A percentile compares a stretch with the other conserved stretches of the same genome.
phyloP scores from a whole-genome alignment of 2,329 filamentous ascomycete species.

The Gremmenia infestans region DNA sequence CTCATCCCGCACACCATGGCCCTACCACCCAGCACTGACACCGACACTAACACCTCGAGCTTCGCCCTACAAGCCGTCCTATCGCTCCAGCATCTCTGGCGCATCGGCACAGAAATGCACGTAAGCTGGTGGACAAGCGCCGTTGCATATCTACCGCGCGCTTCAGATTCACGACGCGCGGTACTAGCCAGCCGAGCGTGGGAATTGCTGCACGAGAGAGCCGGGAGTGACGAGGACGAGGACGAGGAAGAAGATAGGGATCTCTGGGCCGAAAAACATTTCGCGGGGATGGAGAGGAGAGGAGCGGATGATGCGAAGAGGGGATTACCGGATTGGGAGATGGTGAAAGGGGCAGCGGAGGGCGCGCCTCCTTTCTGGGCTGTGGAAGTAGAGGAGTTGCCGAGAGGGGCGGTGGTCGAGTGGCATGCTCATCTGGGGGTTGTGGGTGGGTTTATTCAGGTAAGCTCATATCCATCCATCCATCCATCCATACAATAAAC shows the following conservation, averaged over 20 bases:
- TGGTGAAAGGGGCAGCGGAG: constrained; percentile 28
- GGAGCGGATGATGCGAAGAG: constrained; percentile 23
- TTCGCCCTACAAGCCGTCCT: constrained; percentile 60
- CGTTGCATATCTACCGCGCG: constrained; percentile 64
- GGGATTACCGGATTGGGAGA: constrained; percentile 47
- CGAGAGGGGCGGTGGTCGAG: constrained; percentile 69
- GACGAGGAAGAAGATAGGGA: constrained; percentile 53
- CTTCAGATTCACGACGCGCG: constrained; percentile 30
- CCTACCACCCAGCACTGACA: constrained; percentile 36
- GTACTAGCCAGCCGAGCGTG: constrained; percentile 44
- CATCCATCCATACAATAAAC: too few relatives aligned
- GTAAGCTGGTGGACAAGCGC: constrained; percentile 71
- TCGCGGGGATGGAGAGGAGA: constrained; percentile 37
- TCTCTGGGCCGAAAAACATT: constrained; percentile 63
- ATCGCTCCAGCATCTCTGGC: constrained; percentile 83
- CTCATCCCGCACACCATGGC: constrained; percentile 76
- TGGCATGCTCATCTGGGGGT: constrained; percentile 72
- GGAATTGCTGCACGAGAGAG: constrained; percentile 30
- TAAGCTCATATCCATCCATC: constrained; percentile 3
- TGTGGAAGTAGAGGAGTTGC: constrained; percentile 71
- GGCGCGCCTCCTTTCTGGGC: constrained; percentile 63
- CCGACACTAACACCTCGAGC: constrained; percentile 21
- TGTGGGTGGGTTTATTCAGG: constrained; percentile 15
- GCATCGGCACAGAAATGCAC: constrained; percentile 67
- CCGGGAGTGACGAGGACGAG: constrained; percentile 40